Base-by-base conservation (phyloP, 192 early-diverging fungal genomes). In the Linnemannia zychae region DNA sequence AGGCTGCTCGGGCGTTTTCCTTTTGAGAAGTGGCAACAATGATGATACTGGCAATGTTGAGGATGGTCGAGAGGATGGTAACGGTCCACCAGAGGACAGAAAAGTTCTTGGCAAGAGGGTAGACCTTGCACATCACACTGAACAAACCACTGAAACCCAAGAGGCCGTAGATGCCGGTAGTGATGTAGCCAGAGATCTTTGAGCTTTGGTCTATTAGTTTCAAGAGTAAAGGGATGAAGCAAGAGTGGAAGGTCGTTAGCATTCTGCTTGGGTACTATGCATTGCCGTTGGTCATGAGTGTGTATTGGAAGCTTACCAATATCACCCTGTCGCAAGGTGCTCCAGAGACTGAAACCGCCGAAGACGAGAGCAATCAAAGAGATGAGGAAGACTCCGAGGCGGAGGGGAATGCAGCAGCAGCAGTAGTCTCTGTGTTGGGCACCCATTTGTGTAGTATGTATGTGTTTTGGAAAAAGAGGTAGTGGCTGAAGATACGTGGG, bases 401-500 rank as follows among this genome's bases (percentile, higher is more conserved):
- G 60, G 18, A 80, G 46, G 36, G 78, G 78, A 69, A 80, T 74
- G 72, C 78, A 80, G 78, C 72, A 80, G 78, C 78, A 80, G 72
- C 71, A 80, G 57, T 69, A 69, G 38, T 80, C 78, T 53, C 48
- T 65, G 76, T 60, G 38, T 60, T n/a, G 67, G 57, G 67, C 67
- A 40, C 67, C 67, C 76, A 78, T 78, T 60, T 28, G 69, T 48
- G 11, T 11, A 3, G 9, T 68, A 33, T 36, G 20, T 68, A 18
- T 40, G 16, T 24, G 37, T 44, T 24, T 44, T 60, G 22, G 22
- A 15, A 36, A 11, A 11, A 38, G 67, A 1, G 33, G 40, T 44
- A 6, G 40, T 44, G 40, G 40, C 9, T 44, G 37, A 11, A 40
- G 9, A 33, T 36, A n/a, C 17, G 13, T 1, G 17, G 67, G 20